Evolutionary conservation across 768 basidiomycete species (phyloP), one percentile per base, ranked within the genome.

Genomic region (Amanita molliuscula): DNA sequence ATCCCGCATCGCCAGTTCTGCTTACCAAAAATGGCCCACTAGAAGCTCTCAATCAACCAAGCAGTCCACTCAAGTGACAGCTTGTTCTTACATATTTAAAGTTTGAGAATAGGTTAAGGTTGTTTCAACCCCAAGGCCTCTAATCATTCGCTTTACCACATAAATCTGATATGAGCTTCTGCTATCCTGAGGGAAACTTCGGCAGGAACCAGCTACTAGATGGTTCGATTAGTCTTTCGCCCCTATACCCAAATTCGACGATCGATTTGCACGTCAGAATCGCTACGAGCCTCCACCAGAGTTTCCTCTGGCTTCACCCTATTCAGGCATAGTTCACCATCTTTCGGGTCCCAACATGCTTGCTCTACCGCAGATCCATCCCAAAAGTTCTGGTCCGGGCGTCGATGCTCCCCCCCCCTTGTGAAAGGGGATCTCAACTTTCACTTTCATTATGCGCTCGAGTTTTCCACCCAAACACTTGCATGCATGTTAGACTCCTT

Each of bases 201-300:
- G 81, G 81, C 79, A 81, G 84, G 82, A 87, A 86, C 82, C 82
- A 87, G 84, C 83, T 84, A 86, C 82, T 85, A 84, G 71, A 86
- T 84, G 84, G 84, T 85, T 87, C 82, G 82, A 88, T 88, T 86
- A 84, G 85, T 88, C 86, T 88, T 88, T 88, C 82, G 81, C 84
- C 86, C 85, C 85, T 87, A 88, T 87, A 86, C 84, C 83, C 84
- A 86, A 84, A 82, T 88, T 84, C 73, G 81, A 87, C 84, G 81
- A 88, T 86, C 81, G 84, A 88, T 88, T 88, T 88, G 86, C 86
- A 88, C 82, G 82, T 87, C 86, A 88, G 86, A 87, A 88, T 82
- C 80, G 84, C 86, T 88, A 84, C 81, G 80, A 84, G 82, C 85
- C 82, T 87, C 84, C 84, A 88, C 83, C 85, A 87, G 84, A 84